phyloP scores from a whole-genome alignment of 306 rosid species.

The Senna siamea region DNA sequence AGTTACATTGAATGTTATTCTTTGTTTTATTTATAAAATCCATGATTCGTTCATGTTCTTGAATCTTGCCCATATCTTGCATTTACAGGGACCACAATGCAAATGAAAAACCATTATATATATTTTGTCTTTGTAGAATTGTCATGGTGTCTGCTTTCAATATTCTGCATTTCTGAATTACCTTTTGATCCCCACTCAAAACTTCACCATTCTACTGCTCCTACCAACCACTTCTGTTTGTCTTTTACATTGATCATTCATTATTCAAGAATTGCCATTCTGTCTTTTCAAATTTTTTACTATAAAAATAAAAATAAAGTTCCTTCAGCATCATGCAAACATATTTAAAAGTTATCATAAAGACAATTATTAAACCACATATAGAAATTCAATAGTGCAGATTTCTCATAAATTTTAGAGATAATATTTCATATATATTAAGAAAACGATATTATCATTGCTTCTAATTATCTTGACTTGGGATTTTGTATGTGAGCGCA shows the following conservation, averaged over 20 bases:
- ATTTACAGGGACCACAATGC: conserved; percentile 19
- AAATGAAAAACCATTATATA: not conserved
- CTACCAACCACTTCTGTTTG: not conserved
- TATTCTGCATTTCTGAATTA: conserved; percentile 28
- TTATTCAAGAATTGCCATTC: too few species aligned
- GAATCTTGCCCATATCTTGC: not conserved
- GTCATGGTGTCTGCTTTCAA: conserved; percentile 32
- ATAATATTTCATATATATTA: too few species aligned
- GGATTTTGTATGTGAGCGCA: too few species aligned
- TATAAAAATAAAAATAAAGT: too few species aligned
- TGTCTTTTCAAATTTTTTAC: too few species aligned
- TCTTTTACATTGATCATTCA: not conserved
- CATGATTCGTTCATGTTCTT: not conserved
- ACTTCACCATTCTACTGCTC: not conserved
- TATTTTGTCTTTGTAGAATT: not conserved
- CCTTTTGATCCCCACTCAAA: conserved; percentile 28
- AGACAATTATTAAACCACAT: too few species aligned
- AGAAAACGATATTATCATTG: too few species aligned
- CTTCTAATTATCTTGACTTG: too few species aligned
- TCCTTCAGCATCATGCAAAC: too few species aligned
- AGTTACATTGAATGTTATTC: not conserved
- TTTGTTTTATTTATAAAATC: not conserved
- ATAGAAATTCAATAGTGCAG: too few species aligned
- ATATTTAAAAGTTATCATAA: too few species aligned
- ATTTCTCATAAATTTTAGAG: too few species aligned